phyloP scores from a whole-genome alignment of 148 eudicot species.

The Pouteria glomerata region DNA sequence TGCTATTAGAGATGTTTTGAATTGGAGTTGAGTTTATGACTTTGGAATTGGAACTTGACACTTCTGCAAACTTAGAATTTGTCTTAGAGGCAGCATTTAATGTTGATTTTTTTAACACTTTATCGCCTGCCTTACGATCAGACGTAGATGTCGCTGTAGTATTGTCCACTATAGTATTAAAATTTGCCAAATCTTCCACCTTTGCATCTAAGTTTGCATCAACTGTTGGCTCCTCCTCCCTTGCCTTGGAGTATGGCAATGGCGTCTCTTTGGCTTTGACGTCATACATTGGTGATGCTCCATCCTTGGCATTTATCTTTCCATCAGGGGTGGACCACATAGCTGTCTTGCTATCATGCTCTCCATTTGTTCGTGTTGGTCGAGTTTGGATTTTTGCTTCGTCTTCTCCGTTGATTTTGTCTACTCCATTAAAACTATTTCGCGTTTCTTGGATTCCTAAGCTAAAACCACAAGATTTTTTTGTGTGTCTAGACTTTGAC shows the following conservation, averaged over 20 bases:
- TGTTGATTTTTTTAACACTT: conserved; percentile 20
- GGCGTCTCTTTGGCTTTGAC: conserved; percentile 31
- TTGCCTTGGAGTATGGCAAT: conserved; percentile 25
- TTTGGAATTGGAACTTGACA: conserved; percentile 1
- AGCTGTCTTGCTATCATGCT: conserved; percentile 35
- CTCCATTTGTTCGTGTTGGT: conserved; percentile 34
- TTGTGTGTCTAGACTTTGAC: too few species aligned
- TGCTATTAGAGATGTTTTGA: conserved; percentile 10
- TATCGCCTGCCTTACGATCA: conserved; percentile 26
- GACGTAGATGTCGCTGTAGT: conserved; percentile 24
- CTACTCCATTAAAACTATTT: too few species aligned
- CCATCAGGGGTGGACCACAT: conserved; percentile 27
- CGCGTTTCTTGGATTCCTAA: too few species aligned
- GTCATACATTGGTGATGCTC: conserved; percentile 25
- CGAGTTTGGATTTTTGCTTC: conserved; percentile 57
- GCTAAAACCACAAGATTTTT: too few species aligned
- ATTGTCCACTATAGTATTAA: conserved; percentile 21
- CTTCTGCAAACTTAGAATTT: conserved; percentile 5
- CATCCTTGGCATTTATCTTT: conserved; percentile 36
- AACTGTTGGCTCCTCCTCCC: conserved; percentile 27
- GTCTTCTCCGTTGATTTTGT: conserved; percentile 81
- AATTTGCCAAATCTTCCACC: conserved; percentile 28
- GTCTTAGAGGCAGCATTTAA: conserved; percentile 23
- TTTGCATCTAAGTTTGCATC: conserved; percentile 30
- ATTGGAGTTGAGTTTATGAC: not conserved